phyloP scores from a whole-genome alignment of 805 yeast species.

The Kazachstania bromeliacearum region DNA sequence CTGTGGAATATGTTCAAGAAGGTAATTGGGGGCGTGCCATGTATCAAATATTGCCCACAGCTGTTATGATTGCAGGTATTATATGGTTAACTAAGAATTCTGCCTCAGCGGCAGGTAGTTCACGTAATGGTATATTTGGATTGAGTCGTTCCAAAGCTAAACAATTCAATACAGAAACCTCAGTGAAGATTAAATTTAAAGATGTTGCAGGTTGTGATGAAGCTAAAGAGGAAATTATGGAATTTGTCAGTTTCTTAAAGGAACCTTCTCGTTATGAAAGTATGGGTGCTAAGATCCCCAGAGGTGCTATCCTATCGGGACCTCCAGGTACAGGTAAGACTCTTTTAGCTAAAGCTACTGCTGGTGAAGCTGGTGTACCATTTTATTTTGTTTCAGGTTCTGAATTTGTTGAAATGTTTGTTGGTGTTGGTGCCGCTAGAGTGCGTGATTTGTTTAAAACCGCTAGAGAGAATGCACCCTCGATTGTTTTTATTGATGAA shows the following conservation, averaged over 20 bases:
- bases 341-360: constrained; percentile 92
- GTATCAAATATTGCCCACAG: constrained; percentile 78
- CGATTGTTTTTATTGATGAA: constrained; percentile 95
- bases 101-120: constrained; percentile 36
- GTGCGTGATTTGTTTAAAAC: constrained; percentile 90
- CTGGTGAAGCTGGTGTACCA: constrained; percentile 98
- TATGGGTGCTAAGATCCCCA: constrained; percentile 93
- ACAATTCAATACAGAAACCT: constrained; percentile 83
- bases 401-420: constrained; percentile 97
- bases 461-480: constrained; percentile 90
- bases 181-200: constrained; percentile 75
- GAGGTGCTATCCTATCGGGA: constrained; percentile 95
- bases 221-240: constrained; percentile 96
- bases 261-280: constrained; percentile 84
- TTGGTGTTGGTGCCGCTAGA: constrained; percentile 97
- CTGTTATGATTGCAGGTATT: constrained; percentile 79
- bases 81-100: constrained; percentile 71
- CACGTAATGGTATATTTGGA: constrained; percentile 72
- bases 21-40: constrained; percentile 56
- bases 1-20: constrained; percentile 69
- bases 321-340: constrained; percentile 99
- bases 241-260: constrained; percentile 87
- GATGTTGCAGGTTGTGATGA: constrained; percentile 98
- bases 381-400: constrained; percentile 94
- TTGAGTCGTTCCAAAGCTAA: constrained; percentile 90